Conservation (phyloP, 192 early-diverging fungal species). For the Allomyces macrogynus region DNA sequence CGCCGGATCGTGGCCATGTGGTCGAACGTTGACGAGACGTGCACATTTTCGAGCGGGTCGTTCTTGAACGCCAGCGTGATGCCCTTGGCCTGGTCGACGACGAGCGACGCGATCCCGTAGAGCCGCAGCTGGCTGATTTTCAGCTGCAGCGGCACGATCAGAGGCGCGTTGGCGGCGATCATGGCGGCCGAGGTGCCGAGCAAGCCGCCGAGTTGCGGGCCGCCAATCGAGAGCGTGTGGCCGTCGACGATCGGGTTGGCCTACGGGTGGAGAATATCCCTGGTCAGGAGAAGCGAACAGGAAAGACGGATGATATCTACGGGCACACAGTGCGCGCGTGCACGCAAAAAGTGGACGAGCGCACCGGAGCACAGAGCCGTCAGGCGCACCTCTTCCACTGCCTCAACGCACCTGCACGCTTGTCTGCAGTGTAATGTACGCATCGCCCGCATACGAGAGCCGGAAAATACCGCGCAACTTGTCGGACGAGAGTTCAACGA, state of each 20-base stretch:
- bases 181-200: slow-evolving; percentile 12
- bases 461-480: slow-evolving; percentile 91
- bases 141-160: slow-evolving; percentile 89
- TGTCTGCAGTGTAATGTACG: slow-evolving; percentile 72
- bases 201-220: too few relatives aligned
- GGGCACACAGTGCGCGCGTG: too few relatives aligned
- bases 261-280: too few relatives aligned
- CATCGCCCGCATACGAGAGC: slow-evolving; percentile 81
- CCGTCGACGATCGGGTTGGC: too few relatives aligned
- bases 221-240: too few relatives aligned
- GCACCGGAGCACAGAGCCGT: too few relatives aligned
- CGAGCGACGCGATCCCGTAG: slow-evolving; percentile 78
- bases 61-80: slow-evolving; percentile 94
- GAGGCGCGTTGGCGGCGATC: slow-evolving; percentile 75
- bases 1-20: slow-evolving; percentile 64
- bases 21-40: slow-evolving; percentile 92
- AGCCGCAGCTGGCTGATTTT: slow-evolving; percentile 74
- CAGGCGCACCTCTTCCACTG: not conserved
- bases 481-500: slow-evolving; percentile 84
- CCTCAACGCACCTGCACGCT: slow-evolving; percentile 57
- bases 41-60: slow-evolving; percentile 81
- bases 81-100: slow-evolving; percentile 81
- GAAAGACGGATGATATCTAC: too few relatives aligned
- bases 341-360: too few relatives aligned
- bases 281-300: too few relatives aligned